Evolutionary conservation across 257 asterid species (phyloP).

Genomic region (Nicotiana noctiflora): DNA sequence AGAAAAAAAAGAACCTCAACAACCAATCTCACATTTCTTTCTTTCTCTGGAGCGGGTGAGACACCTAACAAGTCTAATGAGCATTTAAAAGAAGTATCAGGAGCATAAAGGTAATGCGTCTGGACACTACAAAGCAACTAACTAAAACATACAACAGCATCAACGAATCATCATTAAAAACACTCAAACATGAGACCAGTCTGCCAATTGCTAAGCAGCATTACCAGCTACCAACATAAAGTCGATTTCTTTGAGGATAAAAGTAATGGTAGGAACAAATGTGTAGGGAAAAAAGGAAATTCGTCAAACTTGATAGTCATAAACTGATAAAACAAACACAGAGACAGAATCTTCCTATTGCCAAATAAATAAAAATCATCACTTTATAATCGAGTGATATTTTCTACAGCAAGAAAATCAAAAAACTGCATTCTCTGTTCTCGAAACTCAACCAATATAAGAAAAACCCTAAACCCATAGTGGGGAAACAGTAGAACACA

Average conservation of each 20-base stretch:
- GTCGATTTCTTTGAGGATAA: not conserved
- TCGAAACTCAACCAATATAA: not conserved
- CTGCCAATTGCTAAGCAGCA: not conserved
- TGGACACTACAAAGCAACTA: not conserved
- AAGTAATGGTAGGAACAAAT: not conserved
- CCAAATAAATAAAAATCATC: not conserved
- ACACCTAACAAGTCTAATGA: not conserved
- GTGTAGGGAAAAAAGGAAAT: not conserved
- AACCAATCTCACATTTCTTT: not conserved
- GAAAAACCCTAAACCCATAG: conserved; percentile 49
- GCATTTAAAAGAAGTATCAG: not conserved
- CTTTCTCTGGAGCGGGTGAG: not conserved
- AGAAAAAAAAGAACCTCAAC: not conserved
- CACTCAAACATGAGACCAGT: not conserved
- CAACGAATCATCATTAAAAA: not conserved
- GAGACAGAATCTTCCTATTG: too few species aligned
- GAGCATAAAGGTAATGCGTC: not conserved
- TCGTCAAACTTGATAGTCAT: not conserved
- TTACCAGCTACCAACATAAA: not conserved
- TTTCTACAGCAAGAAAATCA: not conserved
- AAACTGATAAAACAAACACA: too few species aligned
- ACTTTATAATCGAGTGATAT: not conserved
- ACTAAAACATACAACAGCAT: not conserved
- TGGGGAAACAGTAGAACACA: not conserved
- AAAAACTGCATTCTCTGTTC: too few species aligned